Conservation (phyloP, 2,329 filamentous ascomycete species). For the Pseudopyricularia javanii region DNA sequence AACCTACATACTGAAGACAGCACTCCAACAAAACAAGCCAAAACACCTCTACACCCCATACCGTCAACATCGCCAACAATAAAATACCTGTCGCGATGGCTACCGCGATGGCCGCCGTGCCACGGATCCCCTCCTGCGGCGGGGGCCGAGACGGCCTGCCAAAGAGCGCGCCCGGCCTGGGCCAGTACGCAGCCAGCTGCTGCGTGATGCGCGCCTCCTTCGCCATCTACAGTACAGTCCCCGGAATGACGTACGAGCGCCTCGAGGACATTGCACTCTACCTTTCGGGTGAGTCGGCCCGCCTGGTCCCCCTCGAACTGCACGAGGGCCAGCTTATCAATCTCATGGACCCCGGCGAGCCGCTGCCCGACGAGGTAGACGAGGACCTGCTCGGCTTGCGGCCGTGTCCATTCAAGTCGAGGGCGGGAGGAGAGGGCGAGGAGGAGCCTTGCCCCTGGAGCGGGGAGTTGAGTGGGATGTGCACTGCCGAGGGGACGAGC, state of each 20-base stretch:
- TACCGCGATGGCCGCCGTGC: neutral
- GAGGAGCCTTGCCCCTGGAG: neutral
- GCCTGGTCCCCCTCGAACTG: neutral
- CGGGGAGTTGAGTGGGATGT: neutral
- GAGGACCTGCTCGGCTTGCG: neutral
- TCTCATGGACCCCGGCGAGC: conserved; percentile 2
- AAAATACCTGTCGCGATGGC: neutral
- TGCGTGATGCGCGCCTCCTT: conserved; percentile 2
- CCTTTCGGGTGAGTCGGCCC: neutral
- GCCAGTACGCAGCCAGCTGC: neutral
- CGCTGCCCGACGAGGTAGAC: neutral
- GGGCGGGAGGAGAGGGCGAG: neutral
- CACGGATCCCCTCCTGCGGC: neutral
- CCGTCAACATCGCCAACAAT: neutral
- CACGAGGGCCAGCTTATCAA: neutral
- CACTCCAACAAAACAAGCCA: too few species aligned
- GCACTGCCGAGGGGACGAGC: neutral
- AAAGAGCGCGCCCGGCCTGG: neutral
- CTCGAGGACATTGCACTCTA: conserved; percentile 1
- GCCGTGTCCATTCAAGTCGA: neutral
- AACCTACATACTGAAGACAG: too few species aligned
- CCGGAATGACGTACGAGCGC: neutral
- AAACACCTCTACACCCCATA: too few species aligned
- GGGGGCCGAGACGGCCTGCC: neutral
- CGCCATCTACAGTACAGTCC: conserved; percentile 2